Conservation (phyloP, 2,329 filamentous ascomycete genomes). For the Epichloe festucae region DNA sequence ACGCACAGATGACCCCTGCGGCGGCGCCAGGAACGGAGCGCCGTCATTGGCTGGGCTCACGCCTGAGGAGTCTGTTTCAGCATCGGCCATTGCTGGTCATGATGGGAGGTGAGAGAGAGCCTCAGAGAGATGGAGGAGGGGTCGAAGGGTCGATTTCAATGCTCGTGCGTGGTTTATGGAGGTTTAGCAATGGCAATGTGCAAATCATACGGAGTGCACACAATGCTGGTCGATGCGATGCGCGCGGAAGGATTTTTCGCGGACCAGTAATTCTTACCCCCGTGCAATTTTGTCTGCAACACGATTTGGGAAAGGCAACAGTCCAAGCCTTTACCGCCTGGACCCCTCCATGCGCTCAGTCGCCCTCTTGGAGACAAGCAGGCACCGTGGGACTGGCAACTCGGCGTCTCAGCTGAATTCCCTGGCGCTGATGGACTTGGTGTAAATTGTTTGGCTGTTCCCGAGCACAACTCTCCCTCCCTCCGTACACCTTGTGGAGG, state of each 20-base stretch:
- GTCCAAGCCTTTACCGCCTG: not conserved
- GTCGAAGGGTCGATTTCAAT: no score
- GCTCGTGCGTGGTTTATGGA: no score
- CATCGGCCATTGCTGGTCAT: not conserved
- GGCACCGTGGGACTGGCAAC: not conserved
- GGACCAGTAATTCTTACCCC: not conserved
- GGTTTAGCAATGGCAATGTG: not conserved
- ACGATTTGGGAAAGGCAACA: not conserved
- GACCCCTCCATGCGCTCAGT: not conserved
- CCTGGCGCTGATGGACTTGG: not conserved
- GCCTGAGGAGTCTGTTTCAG: slow-evolving; percentile 2
- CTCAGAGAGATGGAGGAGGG: not conserved
- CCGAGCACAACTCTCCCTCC: not conserved
- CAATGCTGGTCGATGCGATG: not conserved
- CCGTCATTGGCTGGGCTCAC: slow-evolving; percentile 4
- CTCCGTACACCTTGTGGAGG: no score
- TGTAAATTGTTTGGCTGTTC: not conserved
- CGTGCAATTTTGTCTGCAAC: not conserved
- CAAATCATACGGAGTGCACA: not conserved
- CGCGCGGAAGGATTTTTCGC: no score
- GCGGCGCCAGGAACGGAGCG: slow-evolving; percentile 1
- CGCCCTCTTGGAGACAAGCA: not conserved
- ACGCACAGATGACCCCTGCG: not conserved
- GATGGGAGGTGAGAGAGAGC: not conserved
- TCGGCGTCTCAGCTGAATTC: not conserved